Conservation (phyloP, 176 grass and related monocot species). For the Avena eriantha region DNA sequence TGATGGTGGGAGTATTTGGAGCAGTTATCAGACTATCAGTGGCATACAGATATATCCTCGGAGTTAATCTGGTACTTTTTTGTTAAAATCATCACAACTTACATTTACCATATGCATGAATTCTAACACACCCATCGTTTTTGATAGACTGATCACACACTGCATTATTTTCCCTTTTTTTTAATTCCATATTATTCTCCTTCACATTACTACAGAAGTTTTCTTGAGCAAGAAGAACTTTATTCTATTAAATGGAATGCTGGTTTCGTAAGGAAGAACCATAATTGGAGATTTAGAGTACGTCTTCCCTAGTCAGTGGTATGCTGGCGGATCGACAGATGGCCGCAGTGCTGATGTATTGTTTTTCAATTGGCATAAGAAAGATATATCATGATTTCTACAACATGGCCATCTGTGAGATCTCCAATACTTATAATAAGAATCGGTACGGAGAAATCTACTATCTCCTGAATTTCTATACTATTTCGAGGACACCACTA, state of each 20-base stretch:
- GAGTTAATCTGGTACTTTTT: not conserved
- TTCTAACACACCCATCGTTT: not conserved
- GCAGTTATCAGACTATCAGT: conserved; percentile 66
- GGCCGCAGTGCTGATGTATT: too few relatives aligned
- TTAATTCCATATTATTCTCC: conserved; percentile 24
- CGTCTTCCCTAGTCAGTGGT: too few relatives aligned
- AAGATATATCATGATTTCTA: too few relatives aligned
- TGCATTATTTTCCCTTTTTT: not conserved
- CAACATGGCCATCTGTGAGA: too few relatives aligned
- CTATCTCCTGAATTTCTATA: too few relatives aligned
- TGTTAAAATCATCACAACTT: not conserved
- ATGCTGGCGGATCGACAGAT: too few relatives aligned
- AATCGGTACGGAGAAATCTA: too few relatives aligned
- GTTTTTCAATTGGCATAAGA: too few relatives aligned
- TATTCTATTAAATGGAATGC: conserved; percentile 63
- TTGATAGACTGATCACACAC: conserved; percentile 7
- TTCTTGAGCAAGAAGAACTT: conserved; percentile 76
- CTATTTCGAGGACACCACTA: too few relatives aligned
- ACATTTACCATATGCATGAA: not conserved
- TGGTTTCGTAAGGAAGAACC: conserved; percentile 55
- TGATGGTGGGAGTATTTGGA: conserved; percentile 87
- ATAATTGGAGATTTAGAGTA: too few relatives aligned
- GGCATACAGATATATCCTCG: conserved; percentile 84
- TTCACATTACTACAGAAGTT: conserved; percentile 71
- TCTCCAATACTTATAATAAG: too few relatives aligned